A percentile compares a stretch with the other conserved stretches of the same genome.
These are phyloP conservation scores for Fulvia fulva DNA, from an alignment of 2,329 filamentous ascomycete genomes.

Conservation along the genomic window DNA sequence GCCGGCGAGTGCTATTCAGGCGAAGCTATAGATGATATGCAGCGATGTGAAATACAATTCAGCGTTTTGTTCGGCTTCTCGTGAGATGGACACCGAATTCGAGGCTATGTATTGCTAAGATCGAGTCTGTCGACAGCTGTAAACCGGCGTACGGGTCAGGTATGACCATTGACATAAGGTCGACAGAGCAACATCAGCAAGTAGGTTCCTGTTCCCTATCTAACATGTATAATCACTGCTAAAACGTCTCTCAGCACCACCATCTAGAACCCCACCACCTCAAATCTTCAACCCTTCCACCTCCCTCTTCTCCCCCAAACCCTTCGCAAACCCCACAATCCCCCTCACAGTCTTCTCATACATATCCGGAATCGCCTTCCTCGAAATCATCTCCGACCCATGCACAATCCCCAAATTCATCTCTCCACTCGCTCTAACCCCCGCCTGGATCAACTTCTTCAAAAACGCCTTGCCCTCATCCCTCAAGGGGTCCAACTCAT, in stretches of 20 bases:
- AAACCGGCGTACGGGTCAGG: too few species aligned
- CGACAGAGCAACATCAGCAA: too few species aligned
- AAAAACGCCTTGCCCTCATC: constrained; percentile 30
- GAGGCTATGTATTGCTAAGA: too few species aligned
- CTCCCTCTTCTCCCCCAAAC: constrained; percentile 1
- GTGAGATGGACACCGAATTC: too few species aligned
- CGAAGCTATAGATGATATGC: constrained; percentile 19
- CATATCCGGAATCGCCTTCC: constrained; percentile 26
- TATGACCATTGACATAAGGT: too few species aligned
- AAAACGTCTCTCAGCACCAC: too few species aligned
- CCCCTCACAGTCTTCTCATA: constrained; percentile 18
- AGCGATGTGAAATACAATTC: background rate
- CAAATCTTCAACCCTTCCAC: background rate
- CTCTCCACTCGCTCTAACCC: constrained; percentile 24
- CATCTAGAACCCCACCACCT: too few species aligned
- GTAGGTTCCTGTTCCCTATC: too few species aligned
- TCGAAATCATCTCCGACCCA: constrained; percentile 22
- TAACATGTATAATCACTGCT: too few species aligned
- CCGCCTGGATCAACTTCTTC: constrained; percentile 25
- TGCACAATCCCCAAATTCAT: constrained; percentile 29
- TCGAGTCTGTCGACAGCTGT: too few species aligned
- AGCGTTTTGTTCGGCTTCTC: too few species aligned
- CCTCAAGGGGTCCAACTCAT: constrained; percentile 31
- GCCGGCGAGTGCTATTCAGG: constrained; percentile 22
- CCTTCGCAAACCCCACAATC: constrained; percentile 23